Evolutionary conservation across 768 basidiomycete species (phyloP).

Genomic region (Lyophyllum shimeji): DNA sequence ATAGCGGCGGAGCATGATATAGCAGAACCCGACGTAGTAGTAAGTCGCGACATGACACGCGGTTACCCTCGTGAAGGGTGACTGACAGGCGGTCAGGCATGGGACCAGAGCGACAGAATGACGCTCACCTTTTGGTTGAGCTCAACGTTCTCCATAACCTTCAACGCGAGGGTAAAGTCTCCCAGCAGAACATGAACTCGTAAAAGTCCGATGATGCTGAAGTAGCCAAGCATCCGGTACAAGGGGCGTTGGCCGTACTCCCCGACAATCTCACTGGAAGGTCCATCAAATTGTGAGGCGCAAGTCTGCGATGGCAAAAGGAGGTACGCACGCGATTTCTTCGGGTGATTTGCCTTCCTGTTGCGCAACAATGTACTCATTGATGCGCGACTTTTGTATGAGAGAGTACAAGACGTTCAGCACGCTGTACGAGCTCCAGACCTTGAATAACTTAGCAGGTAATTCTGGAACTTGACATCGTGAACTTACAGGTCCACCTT

Average conservation of each 20-base stretch:
- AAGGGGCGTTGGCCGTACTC: constrained; percentile 90
- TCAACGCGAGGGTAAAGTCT: constrained; percentile 92
- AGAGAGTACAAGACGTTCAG: constrained; percentile 98
- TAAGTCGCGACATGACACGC: constrained; percentile 96
- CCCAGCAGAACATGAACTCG: constrained; percentile 96
- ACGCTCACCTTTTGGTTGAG: constrained; percentile 78
- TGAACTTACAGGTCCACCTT: constrained; percentile 59
- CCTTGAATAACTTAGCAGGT: constrained; percentile 37
- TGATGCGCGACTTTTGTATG: constrained; percentile 95
- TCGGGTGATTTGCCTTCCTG: constrained; percentile 78
- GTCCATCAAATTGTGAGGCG: constrained; percentile 4
- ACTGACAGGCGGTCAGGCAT: constrained; percentile 35
- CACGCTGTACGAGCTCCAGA: constrained; percentile 98
- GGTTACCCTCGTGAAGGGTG: constrained; percentile 91
- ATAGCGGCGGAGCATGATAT: constrained; percentile 92
- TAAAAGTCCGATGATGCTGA: constrained; percentile 92
- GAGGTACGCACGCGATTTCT: constrained; percentile 73
- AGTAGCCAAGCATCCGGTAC: constrained; percentile 95
- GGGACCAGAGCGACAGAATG: not conserved
- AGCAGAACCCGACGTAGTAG: constrained; percentile 97
- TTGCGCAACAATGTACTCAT: constrained; percentile 86
- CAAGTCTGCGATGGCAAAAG: not conserved
- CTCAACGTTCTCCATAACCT: constrained; percentile 93
- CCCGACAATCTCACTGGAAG: constrained; percentile 73
- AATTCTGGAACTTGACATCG: not conserved